Conservation (phyloP, 176 grass and related monocot species). For the Carex parvula region DNA sequence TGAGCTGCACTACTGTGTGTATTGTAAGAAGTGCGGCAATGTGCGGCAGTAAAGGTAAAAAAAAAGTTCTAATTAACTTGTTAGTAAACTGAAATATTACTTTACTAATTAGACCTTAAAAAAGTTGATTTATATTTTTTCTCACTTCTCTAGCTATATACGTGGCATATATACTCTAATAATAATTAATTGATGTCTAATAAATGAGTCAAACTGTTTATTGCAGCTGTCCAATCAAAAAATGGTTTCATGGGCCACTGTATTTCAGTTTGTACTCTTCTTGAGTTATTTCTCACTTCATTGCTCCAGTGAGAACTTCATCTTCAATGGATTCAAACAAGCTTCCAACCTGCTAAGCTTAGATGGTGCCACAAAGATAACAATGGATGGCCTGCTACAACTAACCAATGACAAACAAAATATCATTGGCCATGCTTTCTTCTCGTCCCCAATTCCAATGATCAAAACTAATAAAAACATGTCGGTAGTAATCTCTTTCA, state of each 20-base stretch:
- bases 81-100: too few species aligned
- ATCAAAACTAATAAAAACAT: neutral
- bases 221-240: neutral
- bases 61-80: too few species aligned
- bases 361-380: slow-evolving; percentile 32
- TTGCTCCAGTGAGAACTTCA: slow-evolving; percentile 18
- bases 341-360: slow-evolving; percentile 25
- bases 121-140: too few species aligned
- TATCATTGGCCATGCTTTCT: slow-evolving; percentile 37
- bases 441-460: slow-evolving; percentile 19
- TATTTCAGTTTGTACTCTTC: slow-evolving; percentile 18
- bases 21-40: too few species aligned
- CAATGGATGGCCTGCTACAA: slow-evolving; percentile 32
- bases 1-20: too few species aligned
- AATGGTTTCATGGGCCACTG: neutral
- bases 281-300: neutral
- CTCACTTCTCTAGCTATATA: too few species aligned
- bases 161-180: too few species aligned
- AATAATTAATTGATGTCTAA: too few species aligned
- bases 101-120: too few species aligned
- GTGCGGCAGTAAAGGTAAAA: too few species aligned
- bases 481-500: slow-evolving; percentile 24
- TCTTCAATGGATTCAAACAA: slow-evolving; percentile 38
- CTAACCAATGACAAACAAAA: slow-evolving; percentile 35
- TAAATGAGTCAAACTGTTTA: neutral